A percentile compares a stretch with the other conserved stretches of the same genome.
Evolutionary conservation across 345 rosid species (phyloP).

Genomic region (Dipteronia sinensis): DNA sequence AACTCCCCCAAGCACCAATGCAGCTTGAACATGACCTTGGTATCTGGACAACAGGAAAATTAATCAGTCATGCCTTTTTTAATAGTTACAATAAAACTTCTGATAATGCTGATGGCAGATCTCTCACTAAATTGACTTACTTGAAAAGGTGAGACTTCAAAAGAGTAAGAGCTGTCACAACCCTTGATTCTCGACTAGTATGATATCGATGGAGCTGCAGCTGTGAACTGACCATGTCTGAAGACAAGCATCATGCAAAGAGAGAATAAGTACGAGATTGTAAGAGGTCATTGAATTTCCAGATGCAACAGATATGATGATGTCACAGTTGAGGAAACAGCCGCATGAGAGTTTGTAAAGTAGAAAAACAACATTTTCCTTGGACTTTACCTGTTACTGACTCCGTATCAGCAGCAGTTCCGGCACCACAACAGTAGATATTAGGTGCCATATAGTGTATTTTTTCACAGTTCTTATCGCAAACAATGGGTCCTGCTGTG

Average conservation of each 20-base stretch:
- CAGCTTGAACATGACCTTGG: constrained; percentile 74
- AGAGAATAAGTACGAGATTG: neutral
- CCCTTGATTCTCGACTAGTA: constrained; percentile 76
- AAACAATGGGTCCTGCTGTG: constrained; percentile 88
- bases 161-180: constrained; percentile 75
- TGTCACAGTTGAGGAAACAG: neutral
- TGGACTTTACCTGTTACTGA: constrained; percentile 74
- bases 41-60: constrained; percentile 42
- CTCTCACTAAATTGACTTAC: constrained; percentile 29
- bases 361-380: neutral
- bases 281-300: neutral
- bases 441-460: constrained; percentile 99
- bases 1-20: constrained; percentile 86
- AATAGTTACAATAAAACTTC: neutral
- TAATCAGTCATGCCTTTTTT: constrained; percentile 22
- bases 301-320: neutral
- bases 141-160: constrained; percentile 71
- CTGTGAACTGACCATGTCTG: constrained; percentile 86
- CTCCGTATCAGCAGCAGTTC: constrained; percentile 96
- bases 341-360: neutral
- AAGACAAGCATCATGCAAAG: neutral
- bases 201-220: constrained; percentile 73
- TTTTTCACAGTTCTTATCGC: constrained; percentile 95
- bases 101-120: neutral
- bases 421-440: constrained; percentile 93